Conservation (phyloP, 768 basidiomycete genomes). For the Boletus tomentosulus region DNA sequence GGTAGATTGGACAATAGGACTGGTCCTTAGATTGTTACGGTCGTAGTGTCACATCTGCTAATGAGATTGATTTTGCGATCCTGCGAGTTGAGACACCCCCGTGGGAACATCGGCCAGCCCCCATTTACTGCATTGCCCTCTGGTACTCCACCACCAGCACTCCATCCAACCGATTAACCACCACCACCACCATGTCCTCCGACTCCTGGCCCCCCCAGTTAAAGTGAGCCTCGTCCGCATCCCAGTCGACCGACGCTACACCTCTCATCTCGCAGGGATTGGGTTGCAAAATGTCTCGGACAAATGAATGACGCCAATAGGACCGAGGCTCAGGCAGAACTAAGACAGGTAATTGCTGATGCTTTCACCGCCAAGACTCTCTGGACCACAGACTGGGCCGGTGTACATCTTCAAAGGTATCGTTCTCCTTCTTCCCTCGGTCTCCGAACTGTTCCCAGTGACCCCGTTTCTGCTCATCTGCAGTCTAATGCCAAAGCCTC, state of each 20-base stretch:
- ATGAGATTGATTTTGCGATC: slow-evolving; percentile 15
- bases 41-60: slow-evolving; percentile 21
- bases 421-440: slow-evolving; percentile 1
- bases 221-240: slow-evolving; percentile 46
- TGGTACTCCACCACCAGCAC: neutral
- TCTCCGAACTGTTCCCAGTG: slow-evolving; percentile 17
- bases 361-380: slow-evolving; percentile 81
- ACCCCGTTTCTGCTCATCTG: slow-evolving; percentile 8
- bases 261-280: slow-evolving; percentile 56
- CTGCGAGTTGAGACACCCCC: neutral
- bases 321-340: slow-evolving; percentile 83
- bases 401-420: slow-evolving; percentile 83
- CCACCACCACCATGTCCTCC: slow-evolving; percentile 65
- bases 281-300: slow-evolving; percentile 91
- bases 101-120: neutral
- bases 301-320: slow-evolving; percentile 89
- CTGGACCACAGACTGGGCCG: slow-evolving; percentile 93
- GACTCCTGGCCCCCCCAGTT: slow-evolving; percentile 80
- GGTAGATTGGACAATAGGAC: slow-evolving; percentile 1
- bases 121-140: slow-evolving; percentile 7
- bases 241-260: slow-evolving; percentile 5
- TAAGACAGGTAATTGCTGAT: slow-evolving; percentile 95
- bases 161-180: slow-evolving; percentile 4
- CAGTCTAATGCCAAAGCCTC: slow-evolving; percentile 60
- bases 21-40: slow-evolving; percentile 25